Evolutionary conservation across 192 early-diverging fungal species (phyloP).

Genomic region (Diversispora eburnea): DNA sequence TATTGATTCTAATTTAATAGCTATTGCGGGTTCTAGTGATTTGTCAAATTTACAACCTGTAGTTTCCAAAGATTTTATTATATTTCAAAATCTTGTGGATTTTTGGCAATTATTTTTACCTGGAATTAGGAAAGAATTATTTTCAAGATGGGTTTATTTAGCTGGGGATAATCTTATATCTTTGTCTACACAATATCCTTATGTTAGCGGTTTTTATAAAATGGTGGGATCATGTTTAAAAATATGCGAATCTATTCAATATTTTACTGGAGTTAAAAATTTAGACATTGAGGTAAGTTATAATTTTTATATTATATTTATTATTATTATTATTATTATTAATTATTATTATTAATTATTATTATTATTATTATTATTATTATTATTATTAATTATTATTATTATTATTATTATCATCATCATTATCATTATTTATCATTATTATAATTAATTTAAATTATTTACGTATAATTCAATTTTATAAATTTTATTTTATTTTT

Average conservation of each 20-base stretch:
- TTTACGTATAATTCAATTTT: not conserved
- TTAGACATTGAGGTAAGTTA: not conserved
- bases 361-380: too few relatives aligned
- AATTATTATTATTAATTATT: not conserved
- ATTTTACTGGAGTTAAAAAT: slow-evolving; percentile 33
- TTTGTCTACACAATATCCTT: slow-evolving; percentile 51
- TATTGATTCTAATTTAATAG: not conserved
- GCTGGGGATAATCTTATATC: slow-evolving; percentile 49
- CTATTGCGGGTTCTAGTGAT: slow-evolving; percentile 43
- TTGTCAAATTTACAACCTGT: slow-evolving; percentile 48
- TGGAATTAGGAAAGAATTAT: slow-evolving; percentile 38
- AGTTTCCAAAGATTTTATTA: slow-evolving; percentile 59
- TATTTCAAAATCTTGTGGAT: slow-evolving; percentile 68
- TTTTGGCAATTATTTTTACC: slow-evolving; percentile 56
- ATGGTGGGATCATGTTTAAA: slow-evolving; percentile 49
- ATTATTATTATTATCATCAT: too few relatives aligned
- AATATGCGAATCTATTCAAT: slow-evolving; percentile 39
- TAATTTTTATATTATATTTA: not conserved
- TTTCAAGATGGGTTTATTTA: slow-evolving; percentile 58
- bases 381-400: too few relatives aligned
- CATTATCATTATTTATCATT: too few relatives aligned
- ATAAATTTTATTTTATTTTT: not conserved
- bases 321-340: not conserved
- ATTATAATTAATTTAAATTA: not conserved
- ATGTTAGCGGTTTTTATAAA: slow-evolving; percentile 75